A percentile compares a stretch with the other conserved stretches of the same genome.
These are phyloP conservation scores for Lodderomyces elongisporus DNA, from an alignment of 1,139 yeast species.

Conservation along the genomic window DNA sequence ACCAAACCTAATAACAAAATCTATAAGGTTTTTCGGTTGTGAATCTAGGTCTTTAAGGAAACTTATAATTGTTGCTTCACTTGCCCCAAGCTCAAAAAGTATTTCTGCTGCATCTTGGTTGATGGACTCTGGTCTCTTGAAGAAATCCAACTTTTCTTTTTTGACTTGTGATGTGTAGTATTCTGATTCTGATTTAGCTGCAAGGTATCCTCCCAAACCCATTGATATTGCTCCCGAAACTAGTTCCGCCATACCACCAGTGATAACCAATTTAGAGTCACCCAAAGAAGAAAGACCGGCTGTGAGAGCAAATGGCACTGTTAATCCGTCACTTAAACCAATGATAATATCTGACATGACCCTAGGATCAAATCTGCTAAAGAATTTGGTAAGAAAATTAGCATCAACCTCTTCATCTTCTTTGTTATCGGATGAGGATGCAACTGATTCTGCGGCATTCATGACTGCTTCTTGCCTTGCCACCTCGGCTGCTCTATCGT, in stretches of 20 bases:
- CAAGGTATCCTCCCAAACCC: conserved; percentile 82
- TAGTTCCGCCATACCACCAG: conserved; percentile 83
- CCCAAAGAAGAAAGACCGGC: conserved; percentile 79
- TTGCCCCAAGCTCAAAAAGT: conserved; percentile 63
- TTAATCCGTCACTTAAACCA: conserved; percentile 75
- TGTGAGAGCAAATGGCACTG: conserved; percentile 81
- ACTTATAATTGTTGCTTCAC: conserved; percentile 58
- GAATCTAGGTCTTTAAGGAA: conserved; percentile 67
- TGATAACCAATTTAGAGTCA: conserved; percentile 66
- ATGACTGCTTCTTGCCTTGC: conserved; percentile 38
- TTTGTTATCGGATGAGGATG: conserved; percentile 16
- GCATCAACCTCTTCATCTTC: conserved; percentile 20
- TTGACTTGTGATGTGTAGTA: conserved; percentile 67
- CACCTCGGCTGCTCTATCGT: conserved; percentile 33
- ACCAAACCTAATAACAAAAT: conserved; percentile 68
- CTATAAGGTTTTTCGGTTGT: conserved; percentile 63
- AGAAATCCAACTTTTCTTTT: conserved; percentile 63
- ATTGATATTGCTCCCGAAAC: conserved; percentile 80
- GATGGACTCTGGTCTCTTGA: conserved; percentile 55
- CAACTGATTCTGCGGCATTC: conserved; percentile 19
- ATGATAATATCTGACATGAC: conserved; percentile 77
- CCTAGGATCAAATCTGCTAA: conserved; percentile 55
- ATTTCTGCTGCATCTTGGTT: conserved; percentile 72
- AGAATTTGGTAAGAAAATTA: conserved; percentile 27
- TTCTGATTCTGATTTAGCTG: conserved; percentile 75